phyloP scores from a whole-genome alignment of 2,329 filamentous ascomycete species.

The Raffaelea albimanens region DNA sequence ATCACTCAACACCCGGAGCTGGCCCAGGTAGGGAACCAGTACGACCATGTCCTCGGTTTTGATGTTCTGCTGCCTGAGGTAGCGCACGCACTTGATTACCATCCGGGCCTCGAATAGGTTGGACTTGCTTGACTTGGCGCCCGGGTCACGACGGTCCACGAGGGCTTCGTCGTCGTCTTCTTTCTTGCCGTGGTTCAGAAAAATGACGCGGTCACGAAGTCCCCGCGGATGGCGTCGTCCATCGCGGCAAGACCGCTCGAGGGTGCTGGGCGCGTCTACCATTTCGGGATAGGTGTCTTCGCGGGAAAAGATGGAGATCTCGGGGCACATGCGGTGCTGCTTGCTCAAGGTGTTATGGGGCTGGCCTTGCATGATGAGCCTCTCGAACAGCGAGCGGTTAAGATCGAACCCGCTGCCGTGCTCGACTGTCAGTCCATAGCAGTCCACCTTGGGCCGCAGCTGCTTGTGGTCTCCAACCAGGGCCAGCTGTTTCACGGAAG shows the following conservation, averaged over 20 bases:
- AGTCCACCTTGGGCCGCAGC: slow-evolving; percentile 57
- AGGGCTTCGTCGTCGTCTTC: slow-evolving; percentile 38
- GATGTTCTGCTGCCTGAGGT: slow-evolving; percentile 64
- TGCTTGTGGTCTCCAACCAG: slow-evolving; percentile 69
- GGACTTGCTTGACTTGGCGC: slow-evolving; percentile 24
- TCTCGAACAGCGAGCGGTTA: slow-evolving; percentile 60
- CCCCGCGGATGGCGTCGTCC: slow-evolving; percentile 34
- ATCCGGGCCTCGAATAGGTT: slow-evolving; percentile 60
- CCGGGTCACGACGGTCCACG: slow-evolving; percentile 37
- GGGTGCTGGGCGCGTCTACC: slow-evolving; percentile 41
- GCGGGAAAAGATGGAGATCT: slow-evolving; percentile 45
- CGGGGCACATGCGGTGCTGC: slow-evolving; percentile 61
- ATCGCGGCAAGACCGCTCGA: slow-evolving; percentile 32
- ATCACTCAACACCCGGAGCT: slow-evolving; percentile 48
- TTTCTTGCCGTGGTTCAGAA: slow-evolving; percentile 50
- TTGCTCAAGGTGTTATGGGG: slow-evolving; percentile 43
- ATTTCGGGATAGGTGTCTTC: slow-evolving; percentile 52
- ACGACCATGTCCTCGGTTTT: slow-evolving; percentile 55
- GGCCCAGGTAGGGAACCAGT: slow-evolving; percentile 63
- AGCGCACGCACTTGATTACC: slow-evolving; percentile 54
- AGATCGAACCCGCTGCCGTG: slow-evolving; percentile 57
- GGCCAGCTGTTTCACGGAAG: slow-evolving; percentile 51
- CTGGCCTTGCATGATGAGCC: slow-evolving; percentile 48
- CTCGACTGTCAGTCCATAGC: slow-evolving; percentile 51
- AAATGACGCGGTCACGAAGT: slow-evolving; percentile 50